Evolutionary conservation across 257 asterid species (phyloP), one percentile per base, ranked within the genome.

Genomic region (Gentiana macrophylla): DNA sequence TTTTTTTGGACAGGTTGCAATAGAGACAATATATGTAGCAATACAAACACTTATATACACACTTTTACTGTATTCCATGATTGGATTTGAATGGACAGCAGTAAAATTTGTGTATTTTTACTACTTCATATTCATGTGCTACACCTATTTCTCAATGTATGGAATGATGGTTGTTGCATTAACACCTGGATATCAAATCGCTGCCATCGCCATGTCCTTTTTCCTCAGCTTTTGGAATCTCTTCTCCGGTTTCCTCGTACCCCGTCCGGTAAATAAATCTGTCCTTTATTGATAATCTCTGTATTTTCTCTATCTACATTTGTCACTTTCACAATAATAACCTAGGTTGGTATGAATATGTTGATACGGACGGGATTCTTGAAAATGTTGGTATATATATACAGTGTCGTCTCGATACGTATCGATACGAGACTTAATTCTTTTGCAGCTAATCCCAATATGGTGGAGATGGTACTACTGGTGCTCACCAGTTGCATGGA

Each of bases 391-490:
- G 24, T 15, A 15, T 15, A 15, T 15, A 15, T 15, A 15, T 15
- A 15, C 24, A 15, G 0, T 15, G 24, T 15, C 24, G 24, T 15
- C 24, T 15, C 24, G 24, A 15, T 15, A 15, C 24, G 24, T 15
- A 15, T 15, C 24, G 24, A 15, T 7, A 7, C 24, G 24, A 15
- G 24, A 15, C 24, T 15, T 15, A 15, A 7, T 24, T 41, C 37
- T 34, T 15, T 45, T 80, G 77, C 78, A 86, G 93, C 79, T 80
- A 6, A 86, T 83, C 15, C 95, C 94, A 49, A 61, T 86, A 51
- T 83, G 95, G 95, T 83, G 95, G 95, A 80, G 94, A 60, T 86
- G 94, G 94, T 86, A 86, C 81, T 86, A 83, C 71, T 86, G 95
- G 95, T 84, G 80, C 43, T 80, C 90, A 13, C 95, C 95, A 0